phyloP scores from a whole-genome alignment of 352 stramenopile species.

The Aphanomyces invadans region DNA sequence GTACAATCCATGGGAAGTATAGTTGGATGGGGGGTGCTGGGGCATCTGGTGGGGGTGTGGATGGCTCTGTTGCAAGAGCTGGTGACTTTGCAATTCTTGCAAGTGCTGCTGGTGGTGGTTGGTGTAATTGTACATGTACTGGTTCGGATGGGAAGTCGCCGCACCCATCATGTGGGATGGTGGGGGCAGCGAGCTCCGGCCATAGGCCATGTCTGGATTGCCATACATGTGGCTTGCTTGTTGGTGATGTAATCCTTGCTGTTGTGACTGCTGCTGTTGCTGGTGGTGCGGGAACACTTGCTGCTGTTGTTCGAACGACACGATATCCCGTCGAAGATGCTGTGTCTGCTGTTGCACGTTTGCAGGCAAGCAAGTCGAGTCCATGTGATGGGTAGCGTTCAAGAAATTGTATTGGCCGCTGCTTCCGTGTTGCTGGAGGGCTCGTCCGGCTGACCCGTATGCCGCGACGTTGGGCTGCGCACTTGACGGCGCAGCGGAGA shows the following conservation, averaged over 20 bases:
- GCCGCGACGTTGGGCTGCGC: too few species aligned
- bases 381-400: background rate
- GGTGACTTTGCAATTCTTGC: constrained; percentile 1
- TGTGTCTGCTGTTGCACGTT: background rate
- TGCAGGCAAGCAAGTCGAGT: background rate
- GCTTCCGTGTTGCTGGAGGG: background rate
- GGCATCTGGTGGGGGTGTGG: background rate
- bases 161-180: constrained; percentile 13
- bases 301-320: background rate
- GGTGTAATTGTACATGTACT: constrained; percentile 22
- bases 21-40: constrained; percentile 26
- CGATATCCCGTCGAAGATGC: background rate
- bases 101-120: constrained; percentile 14
- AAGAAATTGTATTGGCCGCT: background rate
- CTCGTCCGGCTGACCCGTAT: background rate
- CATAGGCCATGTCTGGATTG: constrained; percentile 13
- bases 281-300: constrained; percentile 6
- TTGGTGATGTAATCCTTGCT: background rate
- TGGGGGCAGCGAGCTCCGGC: background rate
- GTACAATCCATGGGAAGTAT: background rate
- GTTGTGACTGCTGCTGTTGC: constrained; percentile 13
- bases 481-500: too few species aligned
- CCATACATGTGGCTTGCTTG: constrained; percentile 18
- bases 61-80: constrained; percentile 19
- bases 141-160: background rate